phyloP scores from a whole-genome alignment of 2,329 filamentous ascomycete genomes.

The Colletotrichum phormii region DNA sequence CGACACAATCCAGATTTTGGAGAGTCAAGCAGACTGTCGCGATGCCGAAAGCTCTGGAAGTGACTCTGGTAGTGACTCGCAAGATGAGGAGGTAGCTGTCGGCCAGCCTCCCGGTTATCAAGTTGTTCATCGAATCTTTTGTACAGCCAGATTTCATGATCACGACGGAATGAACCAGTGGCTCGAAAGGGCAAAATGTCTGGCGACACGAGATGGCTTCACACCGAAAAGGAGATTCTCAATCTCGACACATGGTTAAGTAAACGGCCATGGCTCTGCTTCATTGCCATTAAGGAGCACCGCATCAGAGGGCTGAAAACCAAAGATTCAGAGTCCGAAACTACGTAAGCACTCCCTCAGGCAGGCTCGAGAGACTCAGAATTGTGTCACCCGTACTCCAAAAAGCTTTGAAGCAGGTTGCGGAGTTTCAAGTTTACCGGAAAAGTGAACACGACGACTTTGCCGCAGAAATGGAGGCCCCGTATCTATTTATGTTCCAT shows the following conservation, averaged over 20 bases:
- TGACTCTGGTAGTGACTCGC: not conserved
- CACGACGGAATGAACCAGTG: not conserved
- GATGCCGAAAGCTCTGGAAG: not conserved
- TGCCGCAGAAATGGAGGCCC: not conserved
- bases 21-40: not conserved
- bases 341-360: too few species aligned
- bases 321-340: not conserved
- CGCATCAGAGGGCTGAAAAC: not conserved
- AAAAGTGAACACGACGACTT: not conserved
- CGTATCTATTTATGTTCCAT: not conserved
- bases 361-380: not conserved
- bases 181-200: not conserved
- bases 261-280: not conserved
- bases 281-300: constrained; percentile 3
- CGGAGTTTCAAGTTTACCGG: not conserved
- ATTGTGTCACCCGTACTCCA: not conserved
- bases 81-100: not conserved
- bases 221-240: not conserved
- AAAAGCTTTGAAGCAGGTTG: constrained; percentile 3
- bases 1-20: constrained; percentile 1
- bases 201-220: not conserved
- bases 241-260: not conserved
- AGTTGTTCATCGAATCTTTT: not conserved
- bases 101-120: not conserved
- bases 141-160: not conserved